Base-by-base conservation (phyloP, 23 red algal species). In the Chondrus crispus region DNA sequence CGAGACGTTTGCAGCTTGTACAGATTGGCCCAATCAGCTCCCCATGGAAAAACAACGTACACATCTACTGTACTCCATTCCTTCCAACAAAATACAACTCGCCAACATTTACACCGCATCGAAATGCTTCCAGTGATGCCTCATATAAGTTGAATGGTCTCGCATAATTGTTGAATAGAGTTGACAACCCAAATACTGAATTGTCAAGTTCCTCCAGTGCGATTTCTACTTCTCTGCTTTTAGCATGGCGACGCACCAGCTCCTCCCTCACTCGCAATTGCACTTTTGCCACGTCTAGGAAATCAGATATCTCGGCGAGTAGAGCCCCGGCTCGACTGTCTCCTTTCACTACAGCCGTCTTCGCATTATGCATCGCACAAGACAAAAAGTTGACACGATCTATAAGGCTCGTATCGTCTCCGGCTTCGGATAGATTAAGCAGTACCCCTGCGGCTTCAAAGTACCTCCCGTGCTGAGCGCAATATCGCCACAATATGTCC, bases 401-500 rank as follows among this genome's bases (percentile, higher is more conserved):
- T 2, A 75, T 62, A 2, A 98, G 53, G 33, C 36, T 52, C 42
- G 78, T 60, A 54, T 49, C 68, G 57, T n/a, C 39, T 3, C 70
- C 81, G 33, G 63, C 75, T 68, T 88, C 85, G 20, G 90, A 69
- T 18, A 93, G 50, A 11, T 85, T 84, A 0, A 94, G 80, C 53
- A 98, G 37, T 35, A 98, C 86, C 12, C 75, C 85, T 19, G 95
- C 95, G 28, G 95, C 95, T 51, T 98, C 95, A 13, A 71, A 55
- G 75, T 90, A 91, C 16, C 95, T 81, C 72, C 85, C 60, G 50
- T 93, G 85, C 68, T 88, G 84, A 3, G 85, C 95, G 51, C 83
- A 98, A 58, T 93, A 88, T 53, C 93, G 90, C 95, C 95, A 98
- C 30, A 93, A 29, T 40, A 98, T 37, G 82, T 94, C 95, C 54